Conservation (phyloP, 2,329 filamentous ascomycete genomes). For the Fusarium sp. region DNA sequence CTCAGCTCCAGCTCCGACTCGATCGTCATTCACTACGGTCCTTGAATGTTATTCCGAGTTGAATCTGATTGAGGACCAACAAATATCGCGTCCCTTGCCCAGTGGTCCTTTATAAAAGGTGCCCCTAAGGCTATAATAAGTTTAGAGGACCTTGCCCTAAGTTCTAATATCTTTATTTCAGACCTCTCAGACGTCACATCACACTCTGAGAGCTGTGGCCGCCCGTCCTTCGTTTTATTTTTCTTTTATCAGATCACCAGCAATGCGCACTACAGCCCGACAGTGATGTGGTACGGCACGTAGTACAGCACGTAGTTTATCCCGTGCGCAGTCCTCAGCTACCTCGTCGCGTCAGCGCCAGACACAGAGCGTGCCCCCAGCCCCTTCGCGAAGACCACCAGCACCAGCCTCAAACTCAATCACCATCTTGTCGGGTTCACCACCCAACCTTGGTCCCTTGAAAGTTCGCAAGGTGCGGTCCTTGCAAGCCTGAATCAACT, state of each 20-base stretch:
- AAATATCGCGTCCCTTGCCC: accelerated
- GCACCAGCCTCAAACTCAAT: no score
- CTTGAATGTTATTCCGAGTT: neutral
- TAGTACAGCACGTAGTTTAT: neutral
- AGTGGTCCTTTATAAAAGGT: accelerated
- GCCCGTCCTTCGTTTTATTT: no score
- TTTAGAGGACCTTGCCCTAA: neutral
- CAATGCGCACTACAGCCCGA: no score
- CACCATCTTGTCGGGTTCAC: no score
- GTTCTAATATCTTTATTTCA: neutral
- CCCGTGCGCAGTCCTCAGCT: no score
- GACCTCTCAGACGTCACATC: accelerated
- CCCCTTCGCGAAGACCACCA: no score
- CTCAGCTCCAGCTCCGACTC: neutral
- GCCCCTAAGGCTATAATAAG: neutral
- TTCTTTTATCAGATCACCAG: no score
- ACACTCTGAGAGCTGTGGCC: neutral
- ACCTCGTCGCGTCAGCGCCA: no score
- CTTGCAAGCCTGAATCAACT: neutral
- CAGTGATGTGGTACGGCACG: neutral
- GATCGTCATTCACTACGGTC: neutral
- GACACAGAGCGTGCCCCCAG: no score
- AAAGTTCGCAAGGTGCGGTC: neutral
- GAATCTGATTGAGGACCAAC: no score
- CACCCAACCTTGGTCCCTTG: neutral